Base-by-base conservation (phyloP, 1,284 basidiomycete genomes). In the Xanthoconium separans region DNA sequence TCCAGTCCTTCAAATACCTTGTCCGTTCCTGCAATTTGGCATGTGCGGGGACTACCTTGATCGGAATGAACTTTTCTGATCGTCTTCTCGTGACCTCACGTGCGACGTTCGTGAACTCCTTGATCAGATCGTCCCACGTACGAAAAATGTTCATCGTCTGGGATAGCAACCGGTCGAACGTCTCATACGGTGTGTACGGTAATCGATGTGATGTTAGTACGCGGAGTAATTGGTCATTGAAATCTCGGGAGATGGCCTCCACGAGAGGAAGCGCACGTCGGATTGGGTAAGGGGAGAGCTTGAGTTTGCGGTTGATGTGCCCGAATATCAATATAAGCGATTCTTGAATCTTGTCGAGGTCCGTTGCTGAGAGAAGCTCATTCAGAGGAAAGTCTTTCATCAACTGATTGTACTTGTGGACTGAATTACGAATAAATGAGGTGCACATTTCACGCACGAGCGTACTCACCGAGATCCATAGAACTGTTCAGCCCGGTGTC, bases 311-410 rank as follows among this genome's bases (percentile, higher is more conserved):
- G 74, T 93, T 98, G 67, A 99, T 85, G 68, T 98, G 96, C 1
- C 83, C 83, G 65, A 98, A 98, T 68, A 99, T 95, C 60, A 91
- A 80, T 11, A 82, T 75, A 20, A 98, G 78, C 1, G 93, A 87
- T 68, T 97, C 93, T 66, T 95, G 87, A 40, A 97, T 90, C 77
- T 95, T 98, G 67, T 93, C 90, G 4, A 99, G 84, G 70, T 98
- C 95, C 1, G 95, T 97, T 0, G 97, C 94, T 4, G 95, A 93
- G 18, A 99, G 82, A 15, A 99, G 85, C 69, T 98, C 95, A 68
- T 98, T 96, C 40, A 99, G 77, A 0, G 97, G 97, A 65, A 99
- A 98, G 68, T 99, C 97, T 73, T 96, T 97, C 96, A 99, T 98
- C 56, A 99, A 82, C 59, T 92, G 86, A 66, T 99, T 98, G 78